These are phyloP conservation scores for Trametes pubescens DNA, from an alignment of 1,284 basidiomycete genomes.

Conservation along the genomic window DNA sequence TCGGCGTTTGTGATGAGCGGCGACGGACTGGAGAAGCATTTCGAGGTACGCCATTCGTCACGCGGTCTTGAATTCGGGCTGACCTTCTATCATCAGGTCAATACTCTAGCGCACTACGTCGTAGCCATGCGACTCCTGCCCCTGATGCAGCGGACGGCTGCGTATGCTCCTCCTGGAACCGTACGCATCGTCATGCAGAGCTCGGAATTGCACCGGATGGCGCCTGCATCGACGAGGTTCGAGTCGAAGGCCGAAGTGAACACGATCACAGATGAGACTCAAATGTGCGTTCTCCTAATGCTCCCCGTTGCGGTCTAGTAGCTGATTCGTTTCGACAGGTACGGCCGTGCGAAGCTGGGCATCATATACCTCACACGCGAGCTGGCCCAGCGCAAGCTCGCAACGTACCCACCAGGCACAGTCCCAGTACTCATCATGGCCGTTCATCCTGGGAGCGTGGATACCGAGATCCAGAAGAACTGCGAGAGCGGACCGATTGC, in stretches of 20 bases:
- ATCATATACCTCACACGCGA: constrained; percentile 34
- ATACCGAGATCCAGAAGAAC: constrained; percentile 34
- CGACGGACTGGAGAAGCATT: constrained; percentile 41
- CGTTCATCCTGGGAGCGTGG: constrained; percentile 40
- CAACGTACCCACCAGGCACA: constrained; percentile 22
- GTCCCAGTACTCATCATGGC: constrained; percentile 37
- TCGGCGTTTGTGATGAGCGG: constrained; percentile 37
- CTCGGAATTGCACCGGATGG: constrained; percentile 36
- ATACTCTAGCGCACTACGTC: constrained; percentile 38
- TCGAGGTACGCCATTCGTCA: constrained; percentile 28
- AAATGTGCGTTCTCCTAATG: constrained; percentile 21
- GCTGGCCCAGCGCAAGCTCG: constrained; percentile 33
- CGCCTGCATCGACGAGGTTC: constrained; percentile 31
- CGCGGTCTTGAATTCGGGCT: background rate
- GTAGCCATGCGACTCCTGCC: constrained; percentile 35
- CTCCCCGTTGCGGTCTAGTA: background rate
- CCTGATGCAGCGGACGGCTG: constrained; percentile 38
- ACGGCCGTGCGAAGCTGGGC: constrained; percentile 37
- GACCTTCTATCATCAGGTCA: constrained; percentile 26
- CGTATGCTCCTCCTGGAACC: constrained; percentile 25
- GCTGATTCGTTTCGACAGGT: constrained; percentile 23
- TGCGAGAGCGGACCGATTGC: constrained; percentile 21
- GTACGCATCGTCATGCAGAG: constrained; percentile 40
- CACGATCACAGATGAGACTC: constrained; percentile 28
- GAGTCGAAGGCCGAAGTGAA: constrained; percentile 38